These are phyloP conservation scores for Pseudogymnoascus sp. DNA, from an alignment of 2,329 filamentous ascomycete species.

Conservation along the genomic window DNA sequence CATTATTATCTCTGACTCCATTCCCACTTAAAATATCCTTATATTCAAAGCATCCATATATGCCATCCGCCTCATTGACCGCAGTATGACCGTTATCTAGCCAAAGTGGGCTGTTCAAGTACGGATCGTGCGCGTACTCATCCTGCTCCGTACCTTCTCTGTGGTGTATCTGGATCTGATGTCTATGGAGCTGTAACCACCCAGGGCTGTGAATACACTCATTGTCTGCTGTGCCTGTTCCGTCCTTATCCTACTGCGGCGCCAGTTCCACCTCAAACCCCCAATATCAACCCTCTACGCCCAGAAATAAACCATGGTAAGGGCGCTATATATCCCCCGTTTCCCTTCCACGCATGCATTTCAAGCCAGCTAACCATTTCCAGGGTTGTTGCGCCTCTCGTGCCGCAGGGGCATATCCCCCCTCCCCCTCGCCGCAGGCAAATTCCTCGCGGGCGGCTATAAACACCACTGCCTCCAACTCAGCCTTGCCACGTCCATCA, in stretches of 20 bases:
- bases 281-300: background rate
- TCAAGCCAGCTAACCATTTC: background rate
- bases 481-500: conserved; percentile 18
- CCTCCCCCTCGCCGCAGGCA: background rate
- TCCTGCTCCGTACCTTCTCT: background rate
- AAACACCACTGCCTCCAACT: conserved; percentile 17
- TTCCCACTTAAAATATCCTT: background rate
- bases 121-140: background rate
- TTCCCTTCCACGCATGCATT: background rate
- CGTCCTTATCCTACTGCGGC: background rate
- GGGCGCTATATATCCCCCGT: background rate
- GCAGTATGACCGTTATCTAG: background rate
- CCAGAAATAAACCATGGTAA: background rate
- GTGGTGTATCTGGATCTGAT: background rate
- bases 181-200: background rate
- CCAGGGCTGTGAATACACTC: background rate
- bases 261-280: background rate
- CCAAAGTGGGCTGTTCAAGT: background rate
- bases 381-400: conserved; percentile 2
- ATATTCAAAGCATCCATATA: background rate
- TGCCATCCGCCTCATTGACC: background rate
- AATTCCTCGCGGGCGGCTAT: background rate
- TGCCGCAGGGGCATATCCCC: background rate
- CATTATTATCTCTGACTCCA: background rate
- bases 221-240: background rate